Conservation (phyloP, 306 rosid genomes). For the Astragalus membranaceus region DNA sequence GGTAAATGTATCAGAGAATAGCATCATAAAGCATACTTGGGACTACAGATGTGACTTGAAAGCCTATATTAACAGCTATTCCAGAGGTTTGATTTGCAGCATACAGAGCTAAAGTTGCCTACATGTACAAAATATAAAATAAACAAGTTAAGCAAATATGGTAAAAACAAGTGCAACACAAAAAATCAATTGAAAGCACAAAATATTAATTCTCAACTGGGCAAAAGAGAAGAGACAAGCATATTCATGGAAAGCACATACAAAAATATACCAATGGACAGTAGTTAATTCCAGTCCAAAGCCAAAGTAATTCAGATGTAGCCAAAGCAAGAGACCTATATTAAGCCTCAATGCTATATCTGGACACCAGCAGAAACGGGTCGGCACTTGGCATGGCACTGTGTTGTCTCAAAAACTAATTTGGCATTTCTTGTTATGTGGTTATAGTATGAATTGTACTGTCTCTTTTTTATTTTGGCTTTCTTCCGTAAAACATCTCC, state of each 20-base stretch:
- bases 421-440: background rate
- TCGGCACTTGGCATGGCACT: background rate
- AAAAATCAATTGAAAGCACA: background rate
- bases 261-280: background rate
- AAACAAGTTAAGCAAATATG: background rate
- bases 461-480: background rate
- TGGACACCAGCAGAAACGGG: background rate
- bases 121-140: slow-evolving; percentile 30
- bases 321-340: too few species aligned
- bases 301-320: too few species aligned
- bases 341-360: too few species aligned
- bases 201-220: background rate
- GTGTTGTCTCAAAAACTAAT: background rate
- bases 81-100: slow-evolving; percentile 87
- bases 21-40: slow-evolving; percentile 62
- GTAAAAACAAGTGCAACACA: background rate
- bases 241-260: background rate
- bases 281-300: background rate
- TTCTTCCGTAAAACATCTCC: background rate
- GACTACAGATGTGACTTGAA: slow-evolving; percentile 81
- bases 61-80: slow-evolving; percentile 84
- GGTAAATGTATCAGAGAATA: slow-evolving; percentile 4
- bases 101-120: slow-evolving; percentile 86
- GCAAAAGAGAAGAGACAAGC: background rate
- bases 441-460: background rate